These are phyloP conservation scores for Bruguiera gymnorhiza DNA, from an alignment of 345 rosid genomes.

Conservation along the genomic window DNA sequence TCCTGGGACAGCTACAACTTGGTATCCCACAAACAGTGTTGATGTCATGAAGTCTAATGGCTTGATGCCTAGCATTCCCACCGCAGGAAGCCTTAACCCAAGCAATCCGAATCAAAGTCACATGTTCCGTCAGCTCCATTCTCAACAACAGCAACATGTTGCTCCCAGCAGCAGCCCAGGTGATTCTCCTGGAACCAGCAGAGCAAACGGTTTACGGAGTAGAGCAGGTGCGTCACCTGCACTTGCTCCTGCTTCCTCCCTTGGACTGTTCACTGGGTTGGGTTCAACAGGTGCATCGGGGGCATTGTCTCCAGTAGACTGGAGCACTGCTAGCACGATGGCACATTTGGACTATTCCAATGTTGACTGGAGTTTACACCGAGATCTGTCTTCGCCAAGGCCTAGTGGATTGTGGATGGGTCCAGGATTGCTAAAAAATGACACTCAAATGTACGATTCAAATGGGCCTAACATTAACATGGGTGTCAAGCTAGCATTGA, in stretches of 20 bases:
- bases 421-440: conserved; percentile 32
- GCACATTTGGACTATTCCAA: conserved; percentile 56
- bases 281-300: conserved; percentile 60
- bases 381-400: conserved; percentile 41
- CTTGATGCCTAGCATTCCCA: conserved; percentile 41
- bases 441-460: conserved; percentile 33
- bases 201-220: conserved; percentile 53
- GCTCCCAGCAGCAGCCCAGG: conserved; percentile 34
- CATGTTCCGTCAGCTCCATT: conserved; percentile 52
- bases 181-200: conserved; percentile 44
- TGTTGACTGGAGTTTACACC: conserved; percentile 82
- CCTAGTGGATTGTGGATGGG: conserved; percentile 44
- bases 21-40: conserved; percentile 46
- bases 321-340: conserved; percentile 60
- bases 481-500: conserved; percentile 44
- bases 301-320: conserved; percentile 63
- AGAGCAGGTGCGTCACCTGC: conserved; percentile 46
- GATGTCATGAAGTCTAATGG: conserved; percentile 61
- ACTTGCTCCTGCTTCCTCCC: conserved; percentile 71
- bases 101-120: conserved; percentile 43
- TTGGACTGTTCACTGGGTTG: conserved; percentile 71
- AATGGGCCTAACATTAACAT: conserved; percentile 22
- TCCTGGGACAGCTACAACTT: conserved; percentile 49
- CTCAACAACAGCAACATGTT: conserved; percentile 57
- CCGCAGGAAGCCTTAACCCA: conserved; percentile 40